Base-by-base conservation (phyloP, 2,329 filamentous ascomycete genomes). In the Talaromyces sp. region DNA sequence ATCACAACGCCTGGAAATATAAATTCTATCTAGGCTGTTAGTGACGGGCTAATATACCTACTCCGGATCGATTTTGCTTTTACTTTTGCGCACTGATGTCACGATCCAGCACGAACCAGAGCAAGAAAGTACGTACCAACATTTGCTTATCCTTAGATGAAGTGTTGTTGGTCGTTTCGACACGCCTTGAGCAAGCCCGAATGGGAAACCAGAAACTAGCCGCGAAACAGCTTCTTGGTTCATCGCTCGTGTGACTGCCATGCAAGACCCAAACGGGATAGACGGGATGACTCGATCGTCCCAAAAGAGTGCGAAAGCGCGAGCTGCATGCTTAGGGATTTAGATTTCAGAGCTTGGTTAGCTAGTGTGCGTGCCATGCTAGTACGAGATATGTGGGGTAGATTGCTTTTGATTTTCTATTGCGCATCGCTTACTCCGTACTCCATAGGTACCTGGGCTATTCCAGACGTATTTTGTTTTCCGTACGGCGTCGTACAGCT, bases 251-350 rank as follows among this genome's bases (percentile, higher is more conserved):
- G 59, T 27, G 19, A 19, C 11, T 51, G 13, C 43, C 31, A 36
- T 38, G 34, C 31, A 60, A 61, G 13, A 8, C 60, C 60, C 47
- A 62, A 54, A 61, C 53, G 31, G 53, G 53, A 56, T 22, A 15
- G 53, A 36, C 15, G 45, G 45, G 19, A 49, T 34, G 43, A 40
- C 31, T 62, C 43, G 59, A 40, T 36, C 25, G 11, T n/a, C 60
- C 60, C 19, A 62, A 62, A 62, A 29, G 47, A 31, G 60, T 29
- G 47, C n/a, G 25, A 62, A 62, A 17, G 29, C 15, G 60, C 60
- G 60, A 62, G 36, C 47, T 59, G 56, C 56, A 27, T 59, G 45
- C 29, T 36, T 34, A 13, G 25, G 25, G 43, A 47, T 47, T 38
- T 47, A 60, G 38, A 34, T 22, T 47, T 38, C 36, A 60, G 38